Evolutionary conservation across 2,329 filamentous ascomycete species (phyloP), one percentile per base, ranked within the genome.

Genomic region (Epichloe sp.): DNA sequence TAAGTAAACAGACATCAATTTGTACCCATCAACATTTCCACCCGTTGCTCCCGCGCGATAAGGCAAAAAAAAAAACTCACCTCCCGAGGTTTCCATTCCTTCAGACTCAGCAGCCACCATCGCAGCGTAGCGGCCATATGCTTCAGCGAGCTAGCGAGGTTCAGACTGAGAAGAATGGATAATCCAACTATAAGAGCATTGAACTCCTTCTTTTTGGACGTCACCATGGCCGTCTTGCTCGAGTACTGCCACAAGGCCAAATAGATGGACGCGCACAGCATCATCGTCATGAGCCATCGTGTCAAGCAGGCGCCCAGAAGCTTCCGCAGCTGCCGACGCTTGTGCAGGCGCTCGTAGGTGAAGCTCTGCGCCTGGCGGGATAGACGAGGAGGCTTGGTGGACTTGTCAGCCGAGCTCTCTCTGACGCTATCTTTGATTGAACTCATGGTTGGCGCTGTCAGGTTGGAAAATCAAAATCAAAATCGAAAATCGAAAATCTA

Each of bases 161-260:
- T 68, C 47, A 75, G 55, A 51, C 69, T 68, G 17, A 74, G 58
- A 0, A 61, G 56, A 35, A 74, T 72, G 45, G 68, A 68, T 5
- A 74, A 60, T 0, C 65, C 71, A 0, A 71, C 71, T 19, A 73
- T 68, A n/a, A 72, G 54, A 0, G 68, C 60, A 50, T 74, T 74
- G 55, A 70, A 74, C 47, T 65, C 57, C 31, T 65, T 64, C 55
- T 73, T 75, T 17, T 60, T 58, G 1, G 38, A 48, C 52, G 62
- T 62, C 3, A 56, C 56, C 58, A 70, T 63, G 36, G 64, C 64
- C 2, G 54, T 52, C 34, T 59, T 59, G 35, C 31, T 51, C 21
- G 58, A 58, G 54, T 66, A 68, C 23, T 52, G 50, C 47, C 56
- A 53, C 6, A 67, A 58, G 23, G 66, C 58, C 44, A 53, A 54